Evolutionary conservation across 208 protist species (phyloP).

Genomic region (Entamoeba dispar): DNA sequence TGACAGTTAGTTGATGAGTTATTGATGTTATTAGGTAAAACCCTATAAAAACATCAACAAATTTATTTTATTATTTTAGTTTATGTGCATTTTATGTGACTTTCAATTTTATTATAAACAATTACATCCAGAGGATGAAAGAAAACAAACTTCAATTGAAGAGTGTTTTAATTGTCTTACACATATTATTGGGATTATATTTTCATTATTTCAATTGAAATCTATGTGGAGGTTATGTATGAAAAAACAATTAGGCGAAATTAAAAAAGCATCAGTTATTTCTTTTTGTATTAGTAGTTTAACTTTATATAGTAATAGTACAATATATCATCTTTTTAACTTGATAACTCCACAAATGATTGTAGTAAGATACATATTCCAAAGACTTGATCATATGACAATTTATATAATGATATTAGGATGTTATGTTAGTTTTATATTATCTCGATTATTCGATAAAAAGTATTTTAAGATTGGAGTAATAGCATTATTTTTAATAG

Average conservation of each 20-base stretch:
- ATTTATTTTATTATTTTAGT: too few relatives aligned
- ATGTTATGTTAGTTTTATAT: not conserved
- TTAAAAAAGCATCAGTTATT: not conserved
- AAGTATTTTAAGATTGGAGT: not conserved
- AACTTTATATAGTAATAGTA: not conserved
- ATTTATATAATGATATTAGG: not conserved
- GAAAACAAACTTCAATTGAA: not conserved
- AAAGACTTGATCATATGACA: not conserved
- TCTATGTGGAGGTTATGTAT: not conserved
- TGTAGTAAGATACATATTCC: not conserved
- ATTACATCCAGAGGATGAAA: not conserved
- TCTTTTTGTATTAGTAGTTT: not conserved
- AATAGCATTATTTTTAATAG: not conserved
- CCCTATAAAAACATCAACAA: too few relatives aligned
- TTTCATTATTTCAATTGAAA: not conserved
- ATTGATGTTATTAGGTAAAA: too few relatives aligned
- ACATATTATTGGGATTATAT: not conserved
- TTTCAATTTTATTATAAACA: not conserved
- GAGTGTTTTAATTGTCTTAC: not conserved
- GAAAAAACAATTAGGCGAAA: not conserved
- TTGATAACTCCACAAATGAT: not conserved
- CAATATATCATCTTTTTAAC: not conserved
- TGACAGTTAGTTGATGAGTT: too few relatives aligned
- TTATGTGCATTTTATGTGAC: not conserved
- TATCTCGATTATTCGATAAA: not conserved